Conservation (phyloP, 257 asterid genomes). For the Solanum virginianum region DNA sequence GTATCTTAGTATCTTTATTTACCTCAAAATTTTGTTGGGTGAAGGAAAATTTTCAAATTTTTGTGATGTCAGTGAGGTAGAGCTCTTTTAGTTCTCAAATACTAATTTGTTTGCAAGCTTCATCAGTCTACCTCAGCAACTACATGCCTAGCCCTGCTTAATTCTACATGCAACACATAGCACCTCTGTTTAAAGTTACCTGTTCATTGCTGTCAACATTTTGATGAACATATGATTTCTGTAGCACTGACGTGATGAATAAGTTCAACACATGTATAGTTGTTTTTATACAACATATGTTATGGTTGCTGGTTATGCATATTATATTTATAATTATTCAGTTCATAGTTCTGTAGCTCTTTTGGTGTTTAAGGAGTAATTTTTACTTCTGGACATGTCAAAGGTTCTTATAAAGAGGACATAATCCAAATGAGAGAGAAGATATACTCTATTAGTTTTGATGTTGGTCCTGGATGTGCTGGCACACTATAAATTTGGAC, state of each 20-base stretch:
- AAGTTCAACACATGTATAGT: not conserved
- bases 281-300: not conserved
- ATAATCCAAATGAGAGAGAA: not conserved
- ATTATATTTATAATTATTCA: not conserved
- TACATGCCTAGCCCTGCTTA: not conserved
- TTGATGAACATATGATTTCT: not conserved
- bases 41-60: not conserved
- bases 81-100: not conserved
- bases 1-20: not conserved
- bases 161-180: not conserved
- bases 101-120: not conserved
- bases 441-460: not conserved
- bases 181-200: not conserved
- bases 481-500: not conserved
- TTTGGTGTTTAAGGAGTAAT: not conserved
- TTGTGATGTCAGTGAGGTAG: not conserved
- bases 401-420: not conserved
- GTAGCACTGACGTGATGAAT: not conserved
- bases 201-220: not conserved
- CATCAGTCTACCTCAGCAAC: not conserved
- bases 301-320: not conserved
- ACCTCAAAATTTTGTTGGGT: not conserved
- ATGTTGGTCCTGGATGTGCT: not conserved
- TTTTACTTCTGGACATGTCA: not conserved
- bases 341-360: not conserved